Evolutionary conservation across 352 stramenopile species (phyloP).

Genomic region (Peronospora belbahrii): DNA sequence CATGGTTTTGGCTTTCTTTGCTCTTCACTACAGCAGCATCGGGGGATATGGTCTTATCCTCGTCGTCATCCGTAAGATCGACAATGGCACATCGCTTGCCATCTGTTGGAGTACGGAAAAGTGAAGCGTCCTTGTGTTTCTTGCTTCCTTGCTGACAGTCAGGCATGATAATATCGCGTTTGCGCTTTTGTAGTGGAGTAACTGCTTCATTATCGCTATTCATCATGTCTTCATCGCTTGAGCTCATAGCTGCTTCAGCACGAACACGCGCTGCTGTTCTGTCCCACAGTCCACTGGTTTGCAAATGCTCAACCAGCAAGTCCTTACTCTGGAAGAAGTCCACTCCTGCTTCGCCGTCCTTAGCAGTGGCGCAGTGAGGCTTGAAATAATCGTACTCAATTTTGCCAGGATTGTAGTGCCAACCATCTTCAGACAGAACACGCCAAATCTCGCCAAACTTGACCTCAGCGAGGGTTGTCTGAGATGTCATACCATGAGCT

Average conservation of each 20-base stretch:
- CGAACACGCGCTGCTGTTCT: constrained; percentile 34
- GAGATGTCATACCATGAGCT: constrained; percentile 10
- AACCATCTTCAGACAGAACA: constrained; percentile 39
- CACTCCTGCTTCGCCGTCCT: constrained; percentile 25
- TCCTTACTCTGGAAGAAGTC: constrained; percentile 50
- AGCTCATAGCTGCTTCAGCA: constrained; percentile 26
- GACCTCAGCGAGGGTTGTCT: constrained; percentile 28
- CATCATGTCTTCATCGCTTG: constrained; percentile 22
- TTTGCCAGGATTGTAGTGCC: constrained; percentile 32
- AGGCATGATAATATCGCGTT: constrained; percentile 17
- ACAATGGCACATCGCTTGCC: constrained; percentile 6
- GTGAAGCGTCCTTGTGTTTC: constrained; percentile 21
- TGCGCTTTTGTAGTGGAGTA: constrained; percentile 19
- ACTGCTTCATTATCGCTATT: constrained; percentile 9
- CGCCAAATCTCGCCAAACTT: constrained; percentile 61
- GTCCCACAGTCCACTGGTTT: constrained; percentile 44
- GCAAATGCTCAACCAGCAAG: constrained; percentile 40
- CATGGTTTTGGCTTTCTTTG: constrained; percentile 16
- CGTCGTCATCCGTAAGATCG: constrained; percentile 17
- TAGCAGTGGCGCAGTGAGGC: constrained; percentile 31
- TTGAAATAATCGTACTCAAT: constrained; percentile 71
- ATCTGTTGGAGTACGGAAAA: constrained; percentile 22
- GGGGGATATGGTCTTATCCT: constrained; percentile 39
- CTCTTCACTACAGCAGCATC: constrained; percentile 26
- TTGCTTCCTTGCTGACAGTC: constrained; percentile 11